Evolutionary conservation across 495 filamentous ascomycete genomes (phyloP).

Genomic region (Talaromyces proteolyticus): DNA sequence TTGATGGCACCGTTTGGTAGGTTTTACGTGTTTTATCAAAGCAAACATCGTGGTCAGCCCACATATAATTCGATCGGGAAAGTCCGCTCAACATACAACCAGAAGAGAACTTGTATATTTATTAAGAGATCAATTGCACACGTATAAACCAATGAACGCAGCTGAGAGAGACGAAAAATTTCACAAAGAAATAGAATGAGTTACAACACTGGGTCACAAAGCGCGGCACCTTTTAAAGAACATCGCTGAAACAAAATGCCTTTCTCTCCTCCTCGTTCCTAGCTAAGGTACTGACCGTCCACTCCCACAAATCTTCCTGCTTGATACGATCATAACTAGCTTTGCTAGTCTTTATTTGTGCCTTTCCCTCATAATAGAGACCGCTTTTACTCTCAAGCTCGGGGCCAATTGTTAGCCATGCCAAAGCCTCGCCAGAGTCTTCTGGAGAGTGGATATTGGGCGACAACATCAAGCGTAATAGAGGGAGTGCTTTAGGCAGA

Average conservation of each 20-base stretch:
- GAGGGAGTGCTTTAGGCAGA: conserved; percentile 25
- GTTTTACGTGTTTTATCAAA: too few species aligned
- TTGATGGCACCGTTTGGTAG: too few species aligned
- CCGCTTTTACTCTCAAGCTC: conserved; percentile 24
- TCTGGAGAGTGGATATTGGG: conserved; percentile 27
- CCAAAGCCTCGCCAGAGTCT: conserved; percentile 30
- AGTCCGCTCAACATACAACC: too few species aligned
- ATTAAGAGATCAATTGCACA: too few species aligned
- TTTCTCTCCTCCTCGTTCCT: conserved; percentile 22
- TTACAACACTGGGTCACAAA: too few species aligned
- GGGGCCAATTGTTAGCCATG: conserved; percentile 20
- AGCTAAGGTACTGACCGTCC: conserved; percentile 38
- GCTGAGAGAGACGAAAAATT: too few species aligned
- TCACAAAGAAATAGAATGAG: too few species aligned
- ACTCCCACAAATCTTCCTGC: conserved; percentile 43
- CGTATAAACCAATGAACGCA: too few species aligned
- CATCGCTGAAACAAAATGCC: conserved; percentile 12
- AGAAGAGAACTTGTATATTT: too few species aligned
- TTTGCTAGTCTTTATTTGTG: conserved; percentile 27
- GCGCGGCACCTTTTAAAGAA: background rate
- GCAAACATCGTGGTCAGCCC: too few species aligned
- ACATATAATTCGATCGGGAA: too few species aligned
- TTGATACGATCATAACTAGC: conserved; percentile 31
- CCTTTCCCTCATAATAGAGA: conserved; percentile 30
- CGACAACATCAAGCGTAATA: conserved; percentile 20